Evolutionary conservation across 352 stramenopile genomes (phyloP), one percentile per base, ranked within the genome.

Genomic region (Thalassiosira delicatula): DNA sequence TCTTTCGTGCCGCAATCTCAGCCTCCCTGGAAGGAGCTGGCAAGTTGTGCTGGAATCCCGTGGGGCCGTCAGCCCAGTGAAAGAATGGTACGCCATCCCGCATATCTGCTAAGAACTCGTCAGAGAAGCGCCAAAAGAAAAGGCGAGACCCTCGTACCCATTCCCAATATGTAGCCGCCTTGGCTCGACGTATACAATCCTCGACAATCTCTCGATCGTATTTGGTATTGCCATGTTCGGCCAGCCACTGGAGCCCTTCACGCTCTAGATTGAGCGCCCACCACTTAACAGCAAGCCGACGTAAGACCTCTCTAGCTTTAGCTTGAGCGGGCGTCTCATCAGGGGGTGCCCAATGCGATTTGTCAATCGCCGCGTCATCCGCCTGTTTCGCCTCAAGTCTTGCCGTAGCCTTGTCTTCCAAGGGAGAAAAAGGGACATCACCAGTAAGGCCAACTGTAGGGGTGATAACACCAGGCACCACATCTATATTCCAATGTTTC

Each of bases 351-450:
- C n/a, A n/a, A 14, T 42, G 35, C 23, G 11, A 54, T 7, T 71
- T 21, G 25, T 82, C 78, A 0, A 85, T 49, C 29, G 40, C 53
- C 0, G 71, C 65, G 35, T 85, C 60, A 29, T 85, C 79, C 29
- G 65, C 59, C 17, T 65, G 12, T 17, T 54, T 37, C 30, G 79
- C 77, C 27, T 54, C 46, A 4, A 77, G 46, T 61, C 12, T 44
- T 46, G 29, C 57, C 17, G 53, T 35, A 30, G 42, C 23, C 56
- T 70, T 57, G 2, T 3, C 3, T 54, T 19, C 44, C 4, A 25
- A 19, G 3, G 3, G 23, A 19, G 8, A 4, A 42, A 23, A 17
- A 12, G 35, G 35, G 35, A 42, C 12, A n/a, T n/a, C n/a, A n/a
- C n/a, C n/a, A n/a, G n/a, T n/a, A n/a, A n/a, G n/a, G n/a, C n/a